phyloP scores from a whole-genome alignment of 1,284 basidiomycete species.

The Crepidotus sp. region DNA sequence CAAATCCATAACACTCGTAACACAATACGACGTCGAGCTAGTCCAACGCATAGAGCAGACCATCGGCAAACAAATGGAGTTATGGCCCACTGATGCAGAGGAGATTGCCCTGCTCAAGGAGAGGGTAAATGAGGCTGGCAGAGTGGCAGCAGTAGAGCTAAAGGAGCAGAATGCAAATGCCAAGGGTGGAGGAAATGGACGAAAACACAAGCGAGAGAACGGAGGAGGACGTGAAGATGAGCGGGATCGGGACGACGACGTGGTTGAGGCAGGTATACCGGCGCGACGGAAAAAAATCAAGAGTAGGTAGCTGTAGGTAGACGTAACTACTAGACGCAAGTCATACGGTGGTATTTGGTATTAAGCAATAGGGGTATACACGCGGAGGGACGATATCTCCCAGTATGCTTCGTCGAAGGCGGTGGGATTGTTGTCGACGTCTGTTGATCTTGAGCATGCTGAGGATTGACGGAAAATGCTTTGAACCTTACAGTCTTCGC shows the following conservation, averaged over 20 bases:
- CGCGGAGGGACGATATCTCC: constrained; percentile 49
- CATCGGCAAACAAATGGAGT: constrained; percentile 86
- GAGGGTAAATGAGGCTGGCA: constrained; percentile 82
- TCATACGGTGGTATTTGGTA: constrained; percentile 1
- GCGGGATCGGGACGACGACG: constrained; percentile 80
- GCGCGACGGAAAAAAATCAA: constrained; percentile 39
- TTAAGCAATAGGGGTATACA: constrained; percentile 34
- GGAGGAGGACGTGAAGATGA: constrained; percentile 51
- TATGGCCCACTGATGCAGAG: constrained; percentile 88
- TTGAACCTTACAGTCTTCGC: neutral
- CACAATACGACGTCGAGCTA: constrained; percentile 97
- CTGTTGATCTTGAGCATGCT: constrained; percentile 22
- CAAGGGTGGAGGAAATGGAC: constrained; percentile 35
- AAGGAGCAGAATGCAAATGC: constrained; percentile 55
- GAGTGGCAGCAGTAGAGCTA: constrained; percentile 76
- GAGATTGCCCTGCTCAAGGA: constrained; percentile 85
- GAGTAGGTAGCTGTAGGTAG: constrained; percentile 26
- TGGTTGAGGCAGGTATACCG: constrained; percentile 75
- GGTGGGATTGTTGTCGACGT: constrained; percentile 44
- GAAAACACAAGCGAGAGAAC: constrained; percentile 44
- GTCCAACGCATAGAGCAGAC: constrained; percentile 92
- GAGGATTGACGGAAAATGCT: neutral
- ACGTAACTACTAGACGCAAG: neutral
- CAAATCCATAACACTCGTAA: constrained; percentile 93
- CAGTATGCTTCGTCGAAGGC: constrained; percentile 54